Evolutionary conservation across 352 stramenopile genomes (phyloP), one percentile per base, ranked within the genome.

Genomic region (Phytophthora fragariae): DNA sequence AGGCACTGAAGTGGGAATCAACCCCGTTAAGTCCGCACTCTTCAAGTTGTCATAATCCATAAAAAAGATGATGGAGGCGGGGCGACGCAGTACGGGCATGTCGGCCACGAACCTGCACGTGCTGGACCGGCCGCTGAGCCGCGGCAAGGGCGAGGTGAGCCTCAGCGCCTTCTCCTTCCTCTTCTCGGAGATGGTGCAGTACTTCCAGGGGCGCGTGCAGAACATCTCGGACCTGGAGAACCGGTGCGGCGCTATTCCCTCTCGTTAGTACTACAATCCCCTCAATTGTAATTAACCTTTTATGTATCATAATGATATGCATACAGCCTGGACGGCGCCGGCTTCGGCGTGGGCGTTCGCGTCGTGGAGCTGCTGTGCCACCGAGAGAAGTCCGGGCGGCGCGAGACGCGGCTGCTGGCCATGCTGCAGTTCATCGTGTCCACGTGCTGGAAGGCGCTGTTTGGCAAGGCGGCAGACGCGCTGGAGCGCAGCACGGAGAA

Each of bases 111-210:
- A 75, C 65, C 79, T 92, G 56, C 86, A 93, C 75, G 88, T 93
- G 60, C 68, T 96, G 39, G 89, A 96, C 74, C 87, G 89, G 5
- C 86, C 89, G 6, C 72, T 96, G 10, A 92, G 87, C 17, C 81
- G 88, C 44, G 89, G 89, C 52, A 96, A 96, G 78, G 79, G 70
- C 10, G 89, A 96, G 71, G 91, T 99, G 33, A 98, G 93, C 62
- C 79, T 98, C 37, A 98, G 92, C 68, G 94, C 93, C 24, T 99
- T 99, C 83, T 92, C 95, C 37, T 99, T 99, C 85, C 83, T 99
- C 49, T 99, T 99, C 80, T 98, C 92, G 12, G 97, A 99, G 83
- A 94, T 99, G 82, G 97, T 99, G 8, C 97, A 99, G 83, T 99
- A 99, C 85, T 98, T 98, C 82, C 97, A 99, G 76, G 90, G 91